Conservation (phyloP, 148 eudicot genomes). For the Rhododendron simsii region DNA sequence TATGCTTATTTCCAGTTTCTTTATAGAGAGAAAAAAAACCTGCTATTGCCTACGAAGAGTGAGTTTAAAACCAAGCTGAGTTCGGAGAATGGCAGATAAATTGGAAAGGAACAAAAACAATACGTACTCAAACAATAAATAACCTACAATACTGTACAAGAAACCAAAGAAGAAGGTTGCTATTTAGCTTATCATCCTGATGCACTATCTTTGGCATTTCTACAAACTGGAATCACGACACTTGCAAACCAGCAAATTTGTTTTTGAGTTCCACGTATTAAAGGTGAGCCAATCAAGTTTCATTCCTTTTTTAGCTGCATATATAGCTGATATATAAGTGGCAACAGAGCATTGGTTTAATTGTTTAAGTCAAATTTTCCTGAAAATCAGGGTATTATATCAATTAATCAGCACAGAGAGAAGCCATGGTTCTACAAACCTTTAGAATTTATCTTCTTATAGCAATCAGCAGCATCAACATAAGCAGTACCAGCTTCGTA, state of each 20-base stretch:
- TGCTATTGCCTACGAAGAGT: no score
- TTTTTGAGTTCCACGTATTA: background rate
- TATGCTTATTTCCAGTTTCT: no score
- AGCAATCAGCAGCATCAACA: conserved; percentile 44
- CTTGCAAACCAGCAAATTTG: background rate
- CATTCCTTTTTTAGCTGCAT: background rate
- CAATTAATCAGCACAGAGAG: no score
- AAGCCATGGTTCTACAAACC: conserved; percentile 14
- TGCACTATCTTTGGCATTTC: background rate
- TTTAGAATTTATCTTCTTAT: conserved; percentile 38
- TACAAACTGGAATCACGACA: background rate
- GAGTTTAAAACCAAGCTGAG: no score
- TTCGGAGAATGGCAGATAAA: no score
- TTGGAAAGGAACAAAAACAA: no score
- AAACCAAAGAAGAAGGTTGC: background rate
- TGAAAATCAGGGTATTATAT: no score
- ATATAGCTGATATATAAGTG: background rate
- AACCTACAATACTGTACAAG: no score
- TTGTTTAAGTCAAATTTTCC: no score
- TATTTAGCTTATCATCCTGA: background rate
- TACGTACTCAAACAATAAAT: no score
- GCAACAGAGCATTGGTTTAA: background rate
- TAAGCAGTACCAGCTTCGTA: conserved; percentile 37
- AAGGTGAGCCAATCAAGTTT: background rate
- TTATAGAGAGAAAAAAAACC: no score